Base-by-base conservation (phyloP, 2,329 filamentous ascomycete species). In the Helicocarpus griseus region DNA sequence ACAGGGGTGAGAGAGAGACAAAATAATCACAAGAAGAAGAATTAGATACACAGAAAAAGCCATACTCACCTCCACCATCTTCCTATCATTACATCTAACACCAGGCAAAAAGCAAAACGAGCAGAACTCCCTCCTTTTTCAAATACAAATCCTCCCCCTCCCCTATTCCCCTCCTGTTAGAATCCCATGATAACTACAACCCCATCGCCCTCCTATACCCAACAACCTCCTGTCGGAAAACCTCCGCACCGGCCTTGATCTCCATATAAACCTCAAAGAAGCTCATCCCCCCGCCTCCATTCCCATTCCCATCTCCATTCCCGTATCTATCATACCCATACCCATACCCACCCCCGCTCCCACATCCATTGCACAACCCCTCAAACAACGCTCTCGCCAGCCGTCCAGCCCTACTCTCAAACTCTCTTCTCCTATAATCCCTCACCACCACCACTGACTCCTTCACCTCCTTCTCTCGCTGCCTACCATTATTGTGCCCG, bases 381-480 rank as follows among this genome's bases (percentile, higher is more conserved):
- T 68, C 60, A 36, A 69, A 69, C 13, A 63, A 54, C n/a, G 57
- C 59, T 35, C 61, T 60, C 11, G 63, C 64, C 49, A 67, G 49
- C 7, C 60, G 61, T 40, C 55, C 57, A 31, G 60, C 64, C 35
- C 63, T 62, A 17, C 57, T 52, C 4, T 52, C 49, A 35, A 65
- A 61, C 14, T 53, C 50, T 47, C 53, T 50, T 47, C 53, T 43
- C 14, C 57, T 55, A 14, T 54, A 39, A 5, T 47, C 50, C 33
- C 53, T 53, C 41, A 58, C 53, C 5, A 35, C 44, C 17, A 21
- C 8, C 39, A 9, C 7, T 24, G 21, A 5, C 38, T 6, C 24
- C 19, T 9, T 22, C 38, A 24, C 14, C 19, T 7, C n/a, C 24
- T 9, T 28, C 40, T 3, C 29, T 22, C 21, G n/a, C 21, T 22